Evolutionary conservation across 345 rosid genomes (phyloP).

Genomic region (Abelmoschus esculentus): DNA sequence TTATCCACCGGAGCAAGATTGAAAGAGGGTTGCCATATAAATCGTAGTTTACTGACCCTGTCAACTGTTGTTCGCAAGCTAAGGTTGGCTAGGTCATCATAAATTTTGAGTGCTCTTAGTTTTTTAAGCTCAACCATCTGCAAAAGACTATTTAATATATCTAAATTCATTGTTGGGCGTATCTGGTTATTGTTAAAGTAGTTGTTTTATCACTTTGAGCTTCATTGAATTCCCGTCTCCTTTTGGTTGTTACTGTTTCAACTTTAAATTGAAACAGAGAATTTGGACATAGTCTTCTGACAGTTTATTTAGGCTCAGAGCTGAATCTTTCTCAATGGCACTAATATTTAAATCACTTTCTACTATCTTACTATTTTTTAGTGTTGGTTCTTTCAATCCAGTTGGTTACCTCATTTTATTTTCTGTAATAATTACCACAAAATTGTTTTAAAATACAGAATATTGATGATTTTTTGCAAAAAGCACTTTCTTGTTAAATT

Average conservation of each 20-base stretch:
- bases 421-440: background rate
- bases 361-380: background rate
- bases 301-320: background rate
- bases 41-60: slow-evolving; percentile 88
- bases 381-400: background rate
- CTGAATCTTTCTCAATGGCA: slow-evolving; percentile 1
- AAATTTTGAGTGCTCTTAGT: background rate
- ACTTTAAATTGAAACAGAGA: background rate
- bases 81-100: slow-evolving; percentile 33
- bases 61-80: slow-evolving; percentile 93
- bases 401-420: background rate
- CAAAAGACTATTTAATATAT: background rate
- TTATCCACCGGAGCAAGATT: slow-evolving; percentile 80
- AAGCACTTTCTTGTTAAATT: background rate
- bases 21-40: slow-evolving; percentile 97
- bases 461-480: background rate
- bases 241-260: background rate
- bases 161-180: background rate
- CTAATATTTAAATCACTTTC: background rate
- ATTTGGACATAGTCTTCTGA: background rate
- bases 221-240: background rate
- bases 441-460: background rate
- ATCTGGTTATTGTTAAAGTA: background rate
- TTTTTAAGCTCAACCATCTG: background rate
- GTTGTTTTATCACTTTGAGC: background rate